phyloP scores from a whole-genome alignment of 352 stramenopile species.

The Globisporangium heterothallicum region DNA sequence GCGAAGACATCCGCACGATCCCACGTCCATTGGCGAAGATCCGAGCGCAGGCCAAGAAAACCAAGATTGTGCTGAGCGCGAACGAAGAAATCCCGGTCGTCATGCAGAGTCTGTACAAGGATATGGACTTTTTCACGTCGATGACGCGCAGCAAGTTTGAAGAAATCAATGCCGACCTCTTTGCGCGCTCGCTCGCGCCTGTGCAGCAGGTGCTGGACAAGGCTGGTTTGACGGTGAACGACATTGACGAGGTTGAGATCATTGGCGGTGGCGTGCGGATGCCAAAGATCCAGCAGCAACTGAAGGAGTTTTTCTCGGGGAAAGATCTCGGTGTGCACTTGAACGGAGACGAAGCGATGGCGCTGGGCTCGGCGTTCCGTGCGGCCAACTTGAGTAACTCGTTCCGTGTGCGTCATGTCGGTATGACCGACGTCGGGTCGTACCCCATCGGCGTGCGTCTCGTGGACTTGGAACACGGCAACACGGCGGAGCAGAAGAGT shows the following conservation, averaged over 20 bases:
- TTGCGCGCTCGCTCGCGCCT: constrained; percentile 79
- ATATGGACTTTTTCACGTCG: constrained; percentile 90
- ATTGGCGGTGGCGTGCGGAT: constrained; percentile 96
- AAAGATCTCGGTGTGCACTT: constrained; percentile 94
- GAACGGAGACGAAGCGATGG: constrained; percentile 98
- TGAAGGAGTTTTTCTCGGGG: constrained; percentile 61
- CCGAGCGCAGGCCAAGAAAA: constrained; percentile 93
- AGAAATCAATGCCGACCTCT: constrained; percentile 84
- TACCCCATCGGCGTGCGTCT: constrained; percentile 89
- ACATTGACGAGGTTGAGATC: constrained; percentile 95
- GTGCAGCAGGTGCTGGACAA: constrained; percentile 84
- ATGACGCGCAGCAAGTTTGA: constrained; percentile 92
- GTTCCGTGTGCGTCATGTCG: constrained; percentile 94
- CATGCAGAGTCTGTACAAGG: constrained; percentile 92
- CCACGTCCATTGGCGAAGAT: constrained; percentile 94
- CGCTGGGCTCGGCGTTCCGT: constrained; percentile 92
- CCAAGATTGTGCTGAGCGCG: constrained; percentile 96
- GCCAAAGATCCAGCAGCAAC: constrained; percentile 91
- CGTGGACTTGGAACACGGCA: constrained; percentile 47
- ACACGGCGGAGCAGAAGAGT: constrained; percentile 27
- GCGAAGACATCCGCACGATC: constrained; percentile 87
- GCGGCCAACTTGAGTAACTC: constrained; percentile 95
- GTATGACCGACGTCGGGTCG: constrained; percentile 90
- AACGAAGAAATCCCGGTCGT: constrained; percentile 96
- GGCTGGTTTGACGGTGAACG: constrained; percentile 84